Evolutionary conservation across 2,329 filamentous ascomycete genomes (phyloP), one percentile per base, ranked within the genome.

Genomic region (Ceratocystis variospora): DNA sequence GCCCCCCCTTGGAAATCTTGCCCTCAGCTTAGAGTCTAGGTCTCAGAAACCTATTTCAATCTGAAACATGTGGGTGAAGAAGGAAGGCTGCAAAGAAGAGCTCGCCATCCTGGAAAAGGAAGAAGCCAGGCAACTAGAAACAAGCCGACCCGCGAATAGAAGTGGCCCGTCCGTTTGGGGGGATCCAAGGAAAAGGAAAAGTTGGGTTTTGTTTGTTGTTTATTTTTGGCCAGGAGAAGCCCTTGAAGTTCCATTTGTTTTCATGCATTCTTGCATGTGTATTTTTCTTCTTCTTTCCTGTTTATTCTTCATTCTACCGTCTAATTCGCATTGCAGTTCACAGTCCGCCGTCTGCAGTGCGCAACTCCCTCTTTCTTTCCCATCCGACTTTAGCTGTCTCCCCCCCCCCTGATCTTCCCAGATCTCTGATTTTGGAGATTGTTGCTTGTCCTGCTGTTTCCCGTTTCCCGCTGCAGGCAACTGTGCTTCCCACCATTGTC

Each of bases 41-140:
- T 59, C 55, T 59, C 55, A 59, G 12, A 59, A 59, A 22, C 55
- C 55, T 8, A 59, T 59, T 59, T 59, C 55, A 59, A 59, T 59
- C 55, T 59, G 55, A 59, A 59, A 59, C 55, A 59, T 37, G 17
- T 59, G 55, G 55, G 31, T n/a, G 22, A 31, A 59, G 55, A 37
- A 59, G 31, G 28, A 37, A 59, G 55, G 25, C 19, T n/a, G 28
- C 31, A 33, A 25, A 59, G 48, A 19, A 53, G 48, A 33, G 31
- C 28, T 59, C 55, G 22, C 55, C n/a, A 33, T 33, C 2, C 19
- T 33, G 55, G 48, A 5, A 10, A 53, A 15, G 48, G 1, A 22
- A 53, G 48, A 48, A 48, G 46, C 46, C 46, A 48, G 46, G 4
- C 17, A 48, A 22, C 46, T 22, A 8, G 46, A 22, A 55, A 25